These are phyloP conservation scores for Neoboletus subvelutipes DNA, from an alignment of 768 basidiomycete species.

Conservation along the genomic window DNA sequence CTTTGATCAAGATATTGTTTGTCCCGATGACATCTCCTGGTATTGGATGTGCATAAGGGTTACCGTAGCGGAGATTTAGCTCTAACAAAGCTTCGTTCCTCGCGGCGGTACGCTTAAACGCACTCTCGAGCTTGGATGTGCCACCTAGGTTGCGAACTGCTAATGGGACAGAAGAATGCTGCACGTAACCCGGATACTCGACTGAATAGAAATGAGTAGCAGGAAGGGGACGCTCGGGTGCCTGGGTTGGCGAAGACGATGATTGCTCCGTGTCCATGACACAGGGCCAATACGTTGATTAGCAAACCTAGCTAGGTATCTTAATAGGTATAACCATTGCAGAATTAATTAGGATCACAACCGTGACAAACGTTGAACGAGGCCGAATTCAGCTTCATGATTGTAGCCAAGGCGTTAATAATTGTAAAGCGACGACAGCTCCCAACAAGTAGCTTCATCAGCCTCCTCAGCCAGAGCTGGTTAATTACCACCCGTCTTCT, in stretches of 20 bases:
- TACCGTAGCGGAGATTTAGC: slow-evolving; percentile 68
- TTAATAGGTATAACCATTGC: not conserved
- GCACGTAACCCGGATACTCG: slow-evolving; percentile 90
- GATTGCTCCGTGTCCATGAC: slow-evolving; percentile 15
- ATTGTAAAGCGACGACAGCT: not conserved
- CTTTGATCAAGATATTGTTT: slow-evolving; percentile 80
- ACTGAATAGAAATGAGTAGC: slow-evolving; percentile 69
- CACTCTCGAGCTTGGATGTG: slow-evolving; percentile 65
- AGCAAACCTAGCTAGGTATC: slow-evolving; percentile 1
- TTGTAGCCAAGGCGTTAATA: not conserved
- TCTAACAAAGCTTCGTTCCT: slow-evolving; percentile 70
- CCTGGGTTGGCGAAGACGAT: slow-evolving; percentile 24
- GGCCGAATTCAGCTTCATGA: not conserved
- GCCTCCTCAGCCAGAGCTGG: not conserved
- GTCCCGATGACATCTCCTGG: slow-evolving; percentile 76
- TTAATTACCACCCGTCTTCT: slow-evolving; percentile 24
- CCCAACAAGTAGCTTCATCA: not conserved
- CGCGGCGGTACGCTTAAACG: slow-evolving; percentile 69
- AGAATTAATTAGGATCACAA: not conserved
- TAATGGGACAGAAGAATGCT: slow-evolving; percentile 53
- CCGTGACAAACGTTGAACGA: no score
- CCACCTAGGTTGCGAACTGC: slow-evolving; percentile 71
- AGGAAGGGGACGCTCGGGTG: slow-evolving; percentile 48
- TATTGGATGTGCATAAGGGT: slow-evolving; percentile 81
- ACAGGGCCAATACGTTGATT: not conserved